Base-by-base conservation (phyloP, 2,329 filamentous ascomycete genomes). In the Colletotrichum australisinense region DNA sequence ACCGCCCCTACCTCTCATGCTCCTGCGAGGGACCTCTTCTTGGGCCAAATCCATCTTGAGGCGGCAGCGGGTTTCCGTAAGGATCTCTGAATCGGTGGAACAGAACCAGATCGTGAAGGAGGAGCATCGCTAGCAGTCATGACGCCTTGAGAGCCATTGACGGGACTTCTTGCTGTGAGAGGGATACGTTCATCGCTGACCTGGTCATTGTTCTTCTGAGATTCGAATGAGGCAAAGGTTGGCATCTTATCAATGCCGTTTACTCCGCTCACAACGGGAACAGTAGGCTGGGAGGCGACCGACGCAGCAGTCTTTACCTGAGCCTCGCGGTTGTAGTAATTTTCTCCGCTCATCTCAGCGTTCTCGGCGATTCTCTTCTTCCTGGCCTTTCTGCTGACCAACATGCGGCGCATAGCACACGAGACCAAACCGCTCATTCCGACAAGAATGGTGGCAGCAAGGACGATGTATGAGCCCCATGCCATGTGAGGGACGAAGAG, bases 291-390 rank as follows among this genome's bases (percentile, higher is more conserved):
- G 75, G 87, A 84, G 38, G 84, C 80, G 2, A 84, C 81, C 3
- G 81, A 79, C 8, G 83, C 81, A 52, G 83, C 78, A 46, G 86
- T 80, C 74, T 91, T 88, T 63, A 86, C 84, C 74, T 90, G 87
- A 49, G 86, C 88, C 82, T 93, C 90, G 72, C 92, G 89, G 78
- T 92, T 93, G 83, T 97, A 98, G 81, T 93, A 98, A 80, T 95
- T 97, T 78, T 97, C 92, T 32, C 96, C 96, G 81, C 94, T 98
- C 95, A 98, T 98, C 81, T 98, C 95, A 8, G 95, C 94, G 80
- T 98, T 98, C 82, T 97, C 94, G 2, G 92, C 95, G 80, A 98
- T 97, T 58, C 95, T 91, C 86, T 93, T 94, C 88, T 97, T 95
- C 75, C 95, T 90, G n/a, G 95, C 94, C 85, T 98, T 98, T 78